Percentiles rank a stretch among this genome's conserved stretches.
Conservation (phyloP, 208 protist species). For the Leishmania braziliensis region DNA sequence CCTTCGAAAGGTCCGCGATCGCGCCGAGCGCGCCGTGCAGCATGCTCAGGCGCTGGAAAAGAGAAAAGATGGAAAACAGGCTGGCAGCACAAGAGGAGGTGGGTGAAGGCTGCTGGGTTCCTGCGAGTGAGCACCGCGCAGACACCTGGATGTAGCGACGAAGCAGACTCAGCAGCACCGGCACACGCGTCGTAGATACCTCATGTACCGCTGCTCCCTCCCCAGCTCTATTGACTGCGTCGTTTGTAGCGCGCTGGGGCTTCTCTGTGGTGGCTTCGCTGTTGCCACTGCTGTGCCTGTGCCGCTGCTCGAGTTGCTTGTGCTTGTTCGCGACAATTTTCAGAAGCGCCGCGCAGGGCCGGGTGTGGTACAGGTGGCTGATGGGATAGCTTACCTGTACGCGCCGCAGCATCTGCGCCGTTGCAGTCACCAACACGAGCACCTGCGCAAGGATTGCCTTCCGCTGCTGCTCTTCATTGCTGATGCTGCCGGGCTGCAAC, state of each 20-base stretch:
- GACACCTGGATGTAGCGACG: conserved; percentile 14
- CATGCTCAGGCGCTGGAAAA: conserved; percentile 73
- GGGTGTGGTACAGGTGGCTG: conserved; percentile 31
- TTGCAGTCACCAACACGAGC: conserved; percentile 43
- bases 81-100: background rate
- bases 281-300: background rate
- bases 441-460: conserved; percentile 33
- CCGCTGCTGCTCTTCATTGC: conserved; percentile 1
- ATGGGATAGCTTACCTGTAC: conserved; percentile 36
- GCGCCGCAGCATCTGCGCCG: conserved; percentile 45
- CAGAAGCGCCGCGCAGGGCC: conserved; percentile 52
- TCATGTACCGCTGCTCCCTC: background rate
- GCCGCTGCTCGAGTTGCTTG: conserved; percentile 30
- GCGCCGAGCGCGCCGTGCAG: conserved; percentile 39
- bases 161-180: conserved; percentile 15
- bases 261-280: background rate
- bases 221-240: background rate
- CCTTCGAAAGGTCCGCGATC: background rate
- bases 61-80: conserved; percentile 30
- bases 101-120: background rate
- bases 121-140: background rate
- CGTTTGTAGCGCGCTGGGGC: background rate
- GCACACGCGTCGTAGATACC: background rate
- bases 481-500: background rate
- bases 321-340: conserved; percentile 49